Evolutionary conservation across 805 yeast genomes (phyloP).

Genomic region (Spathaspora gorwiae): DNA sequence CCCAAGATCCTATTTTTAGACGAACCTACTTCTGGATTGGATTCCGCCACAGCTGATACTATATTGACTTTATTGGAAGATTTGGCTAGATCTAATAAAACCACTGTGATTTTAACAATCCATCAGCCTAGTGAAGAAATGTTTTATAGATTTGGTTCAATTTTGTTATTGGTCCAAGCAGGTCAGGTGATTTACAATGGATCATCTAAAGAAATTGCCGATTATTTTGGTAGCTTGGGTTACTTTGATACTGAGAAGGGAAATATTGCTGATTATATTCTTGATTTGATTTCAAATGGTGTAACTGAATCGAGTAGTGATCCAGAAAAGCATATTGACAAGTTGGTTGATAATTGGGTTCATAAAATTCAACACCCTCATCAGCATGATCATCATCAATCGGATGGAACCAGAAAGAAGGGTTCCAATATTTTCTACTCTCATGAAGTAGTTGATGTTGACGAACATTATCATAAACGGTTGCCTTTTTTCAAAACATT

Average conservation of each 20-base stretch:
- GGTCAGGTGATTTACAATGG: conserved; percentile 72
- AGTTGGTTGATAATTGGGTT: conserved; percentile 26
- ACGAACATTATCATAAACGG: conserved; percentile 29
- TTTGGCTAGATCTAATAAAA: conserved; percentile 54
- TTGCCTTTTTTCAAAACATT: conserved; percentile 25
- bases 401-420: neutral
- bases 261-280: conserved; percentile 69
- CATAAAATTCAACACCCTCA: conserved; percentile 20
- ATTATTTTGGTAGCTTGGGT: conserved; percentile 47
- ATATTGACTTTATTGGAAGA: conserved; percentile 57
- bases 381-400: conserved; percentile 11
- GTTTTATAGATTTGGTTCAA: conserved; percentile 61
- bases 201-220: conserved; percentile 37
- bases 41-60: conserved; percentile 70
- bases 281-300: conserved; percentile 60
- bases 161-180: conserved; percentile 70
- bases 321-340: conserved; percentile 17
- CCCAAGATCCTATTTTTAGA: conserved; percentile 72
- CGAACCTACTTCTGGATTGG: conserved; percentile 89
- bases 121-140: conserved; percentile 79
- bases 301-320: conserved; percentile 19
- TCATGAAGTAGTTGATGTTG: conserved; percentile 30
- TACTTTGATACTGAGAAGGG: conserved; percentile 46
- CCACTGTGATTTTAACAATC: conserved; percentile 67
- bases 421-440: neutral